These are phyloP conservation scores for Huntiella omanensis DNA, from an alignment of 2,329 filamentous ascomycete genomes.

Conservation along the genomic window DNA sequence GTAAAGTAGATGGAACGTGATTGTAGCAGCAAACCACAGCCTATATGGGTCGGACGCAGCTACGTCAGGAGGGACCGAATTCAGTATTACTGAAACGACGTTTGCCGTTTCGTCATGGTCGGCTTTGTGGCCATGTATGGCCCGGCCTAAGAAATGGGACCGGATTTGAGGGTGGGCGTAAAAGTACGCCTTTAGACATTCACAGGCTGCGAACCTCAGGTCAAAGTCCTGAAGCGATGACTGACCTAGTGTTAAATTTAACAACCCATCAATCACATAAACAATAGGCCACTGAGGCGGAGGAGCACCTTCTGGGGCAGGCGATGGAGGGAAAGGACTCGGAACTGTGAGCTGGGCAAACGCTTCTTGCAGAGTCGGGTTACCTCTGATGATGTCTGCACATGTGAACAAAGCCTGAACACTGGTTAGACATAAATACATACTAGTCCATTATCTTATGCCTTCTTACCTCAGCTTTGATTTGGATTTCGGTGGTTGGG, in stretches of 20 bases:
- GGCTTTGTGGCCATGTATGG: constrained; percentile 69
- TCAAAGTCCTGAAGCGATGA: constrained; percentile 52
- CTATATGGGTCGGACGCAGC: constrained; percentile 65
- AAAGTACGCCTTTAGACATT: constrained; percentile 88
- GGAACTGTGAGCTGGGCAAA: constrained; percentile 76
- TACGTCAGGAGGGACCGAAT: constrained; percentile 36
- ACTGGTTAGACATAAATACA: constrained; percentile 1
- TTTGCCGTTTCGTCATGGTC: constrained; percentile 73
- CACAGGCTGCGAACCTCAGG: constrained; percentile 65
- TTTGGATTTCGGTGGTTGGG: constrained; percentile 49
- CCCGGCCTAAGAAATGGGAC: constrained; percentile 67
- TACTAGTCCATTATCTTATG: not conserved
- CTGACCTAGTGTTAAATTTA: constrained; percentile 61
- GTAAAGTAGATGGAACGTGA: constrained; percentile 70
- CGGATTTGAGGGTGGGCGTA: constrained; percentile 63
- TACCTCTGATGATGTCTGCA: constrained; percentile 73
- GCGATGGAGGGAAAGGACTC: constrained; percentile 14
- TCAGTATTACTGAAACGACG: constrained; percentile 64
- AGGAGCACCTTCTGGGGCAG: constrained; percentile 13
- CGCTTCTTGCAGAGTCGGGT: constrained; percentile 60
- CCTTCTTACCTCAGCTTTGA: constrained; percentile 56
- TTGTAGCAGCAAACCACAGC: constrained; percentile 72
- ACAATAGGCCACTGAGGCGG: constrained; percentile 30
- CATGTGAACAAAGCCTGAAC: constrained; percentile 59
- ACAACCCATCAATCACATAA: constrained; percentile 83